Base-by-base conservation (phyloP, 75 land plant species). In the Chamaecyparis obtusa region DNA sequence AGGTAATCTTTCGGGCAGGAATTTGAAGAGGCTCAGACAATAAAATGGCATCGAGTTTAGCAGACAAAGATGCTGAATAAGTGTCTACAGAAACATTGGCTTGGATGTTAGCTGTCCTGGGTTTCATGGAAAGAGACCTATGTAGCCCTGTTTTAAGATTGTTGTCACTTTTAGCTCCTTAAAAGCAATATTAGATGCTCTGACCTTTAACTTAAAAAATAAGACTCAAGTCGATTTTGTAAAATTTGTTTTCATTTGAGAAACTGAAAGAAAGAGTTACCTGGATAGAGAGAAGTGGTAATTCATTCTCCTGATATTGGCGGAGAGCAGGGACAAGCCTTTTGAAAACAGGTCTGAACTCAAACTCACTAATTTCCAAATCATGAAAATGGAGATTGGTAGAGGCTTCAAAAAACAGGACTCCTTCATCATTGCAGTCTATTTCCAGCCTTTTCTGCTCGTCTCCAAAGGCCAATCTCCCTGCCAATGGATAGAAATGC, bases 401-500 rank as follows among this genome's bases (percentile, higher is more conserved):
- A 44, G n/a, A 41, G 27, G 49, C 83, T 80, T 80, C 48, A 44
- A 80, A 7, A 39, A 80, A 80, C 24, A 9, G 3, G 30, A 80
- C 49, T 37, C 49, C 83, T 2, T 10, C 49, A 43, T 80, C 83
- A 39, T 80, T 80, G 48, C 51, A 80, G 46, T 80, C 83, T 14
- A 80, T 80, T 80, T 80, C n/a, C 11, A 19, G 83, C 13, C 51
- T 41, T 21, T 44, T 9, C 15, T 9, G 11, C 48, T 44, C 30
- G 17, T 19, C 80, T n/a, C 14, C 11, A 74, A 14, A 10, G 80
- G 32, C 6, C 41, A 85, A 57, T 30, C 89, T 80, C 33, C 89
- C 89, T 16, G 87, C 87, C 35, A 85, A 44, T 44, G 87, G 83
- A 35, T 39, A 46, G 32, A 88, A 88, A 9, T 15, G 46, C 27